Conservation (phyloP, 1,284 basidiomycete species). For the Tilletiopsis washingtonensis region DNA sequence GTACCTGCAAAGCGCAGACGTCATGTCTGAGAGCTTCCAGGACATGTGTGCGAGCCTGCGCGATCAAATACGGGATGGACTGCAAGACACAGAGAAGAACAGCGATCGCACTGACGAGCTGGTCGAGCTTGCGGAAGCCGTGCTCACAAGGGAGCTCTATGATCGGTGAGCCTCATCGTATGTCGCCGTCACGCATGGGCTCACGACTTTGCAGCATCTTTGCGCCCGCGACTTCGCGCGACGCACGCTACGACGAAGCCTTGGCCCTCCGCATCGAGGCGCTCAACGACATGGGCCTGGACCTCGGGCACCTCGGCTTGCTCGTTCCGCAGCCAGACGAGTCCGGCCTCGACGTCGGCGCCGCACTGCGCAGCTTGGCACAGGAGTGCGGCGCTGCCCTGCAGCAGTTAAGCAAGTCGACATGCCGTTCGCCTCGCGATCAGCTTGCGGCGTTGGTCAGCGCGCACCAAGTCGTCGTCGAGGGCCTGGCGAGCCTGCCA, state of each 20-base stretch:
- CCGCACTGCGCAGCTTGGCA: constrained; percentile 62
- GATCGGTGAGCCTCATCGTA: constrained; percentile 50
- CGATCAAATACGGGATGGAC: constrained; percentile 21
- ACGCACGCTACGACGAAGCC: constrained; percentile 75
- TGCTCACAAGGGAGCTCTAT: constrained; percentile 63
- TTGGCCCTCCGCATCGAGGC: constrained; percentile 79
- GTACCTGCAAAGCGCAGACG: constrained; percentile 14
- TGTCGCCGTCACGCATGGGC: constrained; percentile 1
- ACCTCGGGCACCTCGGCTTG: constrained; percentile 76
- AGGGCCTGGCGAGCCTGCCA: constrained; percentile 48
- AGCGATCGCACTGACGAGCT: constrained; percentile 20
- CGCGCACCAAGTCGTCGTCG: constrained; percentile 74
- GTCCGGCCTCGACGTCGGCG: constrained; percentile 50
- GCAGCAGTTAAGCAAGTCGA: constrained; percentile 57
- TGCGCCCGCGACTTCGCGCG: constrained; percentile 62
- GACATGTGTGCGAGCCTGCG: constrained; percentile 62
- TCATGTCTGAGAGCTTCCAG: constrained; percentile 59
- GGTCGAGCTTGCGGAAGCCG: constrained; percentile 51
- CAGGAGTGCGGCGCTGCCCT: constrained; percentile 71
- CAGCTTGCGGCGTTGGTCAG: constrained; percentile 72
- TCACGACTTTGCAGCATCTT: constrained; percentile 52
- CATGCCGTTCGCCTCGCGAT: constrained; percentile 62
- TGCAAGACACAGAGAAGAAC: not conserved
- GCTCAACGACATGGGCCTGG: constrained; percentile 77
- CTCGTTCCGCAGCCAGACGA: constrained; percentile 37